These are phyloP conservation scores for Emericellopsis atlantica DNA, from an alignment of 2,329 filamentous ascomycete genomes.

Conservation along the genomic window DNA sequence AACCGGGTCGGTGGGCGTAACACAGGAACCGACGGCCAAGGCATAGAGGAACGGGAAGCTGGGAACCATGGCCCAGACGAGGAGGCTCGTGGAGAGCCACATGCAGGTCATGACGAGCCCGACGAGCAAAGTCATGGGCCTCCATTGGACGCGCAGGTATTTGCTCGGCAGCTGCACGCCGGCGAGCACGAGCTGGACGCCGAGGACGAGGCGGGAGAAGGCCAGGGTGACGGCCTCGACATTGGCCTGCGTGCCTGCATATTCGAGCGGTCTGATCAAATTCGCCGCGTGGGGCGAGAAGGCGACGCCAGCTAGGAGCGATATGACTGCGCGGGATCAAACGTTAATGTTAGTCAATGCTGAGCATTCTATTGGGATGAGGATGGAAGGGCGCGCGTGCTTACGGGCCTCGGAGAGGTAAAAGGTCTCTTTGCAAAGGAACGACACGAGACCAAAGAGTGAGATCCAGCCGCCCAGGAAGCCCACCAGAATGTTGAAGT, in stretches of 20 bases:
- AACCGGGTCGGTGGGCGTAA: conserved; percentile 84
- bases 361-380: neutral
- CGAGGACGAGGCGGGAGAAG: conserved; percentile 77
- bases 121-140: conserved; percentile 58
- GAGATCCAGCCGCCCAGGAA: conserved; percentile 79
- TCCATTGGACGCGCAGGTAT: conserved; percentile 72
- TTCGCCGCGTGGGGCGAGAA: conserved; percentile 71
- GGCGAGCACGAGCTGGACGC: conserved; percentile 79
- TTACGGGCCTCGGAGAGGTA: conserved; percentile 82
- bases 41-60: conserved; percentile 56
- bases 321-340: conserved; percentile 52
- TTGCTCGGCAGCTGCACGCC: conserved; percentile 78
- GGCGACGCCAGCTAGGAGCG: conserved; percentile 64
- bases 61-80: conserved; percentile 66
- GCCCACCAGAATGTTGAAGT: conserved; percentile 77
- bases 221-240: conserved; percentile 66
- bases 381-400: conserved; percentile 21
- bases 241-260: conserved; percentile 43
- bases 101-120: conserved; percentile 77
- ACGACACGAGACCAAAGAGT: conserved; percentile 82
- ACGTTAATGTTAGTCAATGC: too few species aligned
- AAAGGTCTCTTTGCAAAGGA: conserved; percentile 77
- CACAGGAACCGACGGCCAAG: conserved; percentile 67
- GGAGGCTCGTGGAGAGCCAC: conserved; percentile 72
- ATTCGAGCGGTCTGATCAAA: conserved; percentile 62